Conservation (phyloP, 1,284 basidiomycete genomes). For the Malassezia equina region DNA sequence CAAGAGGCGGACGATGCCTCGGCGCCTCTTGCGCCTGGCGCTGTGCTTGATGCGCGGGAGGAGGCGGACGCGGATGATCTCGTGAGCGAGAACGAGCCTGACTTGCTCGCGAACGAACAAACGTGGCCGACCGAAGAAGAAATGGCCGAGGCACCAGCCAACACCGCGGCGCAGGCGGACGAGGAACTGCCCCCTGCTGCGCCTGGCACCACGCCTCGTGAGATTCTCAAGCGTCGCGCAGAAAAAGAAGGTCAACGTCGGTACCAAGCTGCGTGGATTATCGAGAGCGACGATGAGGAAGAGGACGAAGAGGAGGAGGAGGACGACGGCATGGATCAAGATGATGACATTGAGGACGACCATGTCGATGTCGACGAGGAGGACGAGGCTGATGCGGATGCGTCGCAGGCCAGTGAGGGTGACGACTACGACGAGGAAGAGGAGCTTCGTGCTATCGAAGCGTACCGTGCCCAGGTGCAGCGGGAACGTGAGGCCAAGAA, state of each 20-base stretch:
- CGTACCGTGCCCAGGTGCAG: constrained; percentile 65
- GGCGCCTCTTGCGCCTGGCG: constrained; percentile 47
- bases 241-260: constrained; percentile 49
- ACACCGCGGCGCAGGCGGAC: constrained; percentile 9
- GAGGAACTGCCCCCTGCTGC: constrained; percentile 46
- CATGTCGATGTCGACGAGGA: constrained; percentile 44
- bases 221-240: constrained; percentile 39
- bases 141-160: constrained; percentile 52
- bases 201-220: constrained; percentile 46
- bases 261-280: constrained; percentile 44
- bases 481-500: constrained; percentile 71
- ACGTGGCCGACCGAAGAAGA: constrained; percentile 99
- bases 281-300: constrained; percentile 35
- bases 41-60: constrained; percentile 56
- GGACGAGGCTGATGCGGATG: constrained; percentile 46
- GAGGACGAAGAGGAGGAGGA: constrained; percentile 41
- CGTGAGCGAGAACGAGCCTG: constrained; percentile 73
- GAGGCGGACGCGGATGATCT: constrained; percentile 72
- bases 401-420: constrained; percentile 58
- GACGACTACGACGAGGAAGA: constrained; percentile 48
- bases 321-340: constrained; percentile 61
- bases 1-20: neutral
- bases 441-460: constrained; percentile 46
- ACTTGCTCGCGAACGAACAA: constrained; percentile 84
- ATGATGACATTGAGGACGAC: constrained; percentile 54